Conservation (phyloP, 805 yeast species). For the Metschnikowia corniflorae region DNA sequence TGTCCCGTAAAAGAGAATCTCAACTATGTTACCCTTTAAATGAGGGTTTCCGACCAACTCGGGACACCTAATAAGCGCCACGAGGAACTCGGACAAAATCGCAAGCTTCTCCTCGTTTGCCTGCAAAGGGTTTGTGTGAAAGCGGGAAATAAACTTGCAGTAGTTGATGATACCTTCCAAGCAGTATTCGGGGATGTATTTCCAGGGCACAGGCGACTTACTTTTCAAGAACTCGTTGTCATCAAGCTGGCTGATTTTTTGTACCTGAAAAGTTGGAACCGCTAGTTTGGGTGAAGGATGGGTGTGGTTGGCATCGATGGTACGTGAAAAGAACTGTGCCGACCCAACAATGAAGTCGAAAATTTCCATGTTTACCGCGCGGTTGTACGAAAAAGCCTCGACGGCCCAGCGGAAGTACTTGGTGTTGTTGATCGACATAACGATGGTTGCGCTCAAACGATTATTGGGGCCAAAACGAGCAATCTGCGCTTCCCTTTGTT, state of each 20-base stretch:
- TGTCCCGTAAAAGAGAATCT: conserved; percentile 73
- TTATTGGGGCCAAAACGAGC: conserved; percentile 11
- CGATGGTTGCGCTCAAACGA: conserved; percentile 25
- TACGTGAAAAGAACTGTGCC: conserved; percentile 63
- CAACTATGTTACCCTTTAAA: conserved; percentile 79
- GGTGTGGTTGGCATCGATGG: conserved; percentile 66
- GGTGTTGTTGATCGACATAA: conserved; percentile 40
- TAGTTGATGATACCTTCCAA: conserved; percentile 79
- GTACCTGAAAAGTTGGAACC: conserved; percentile 54
- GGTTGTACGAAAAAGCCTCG: conserved; percentile 58
- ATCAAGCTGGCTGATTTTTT: conserved; percentile 64
- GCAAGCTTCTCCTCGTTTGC: conserved; percentile 49
- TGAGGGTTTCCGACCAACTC: conserved; percentile 90
- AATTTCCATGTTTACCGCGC: conserved; percentile 56
- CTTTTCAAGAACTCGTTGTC: conserved; percentile 67
- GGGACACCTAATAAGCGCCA: conserved; percentile 76
- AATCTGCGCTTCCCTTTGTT: conserved; percentile 21
- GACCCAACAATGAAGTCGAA: conserved; percentile 79
- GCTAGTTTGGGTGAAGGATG: conserved; percentile 52
- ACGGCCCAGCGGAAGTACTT: conserved; percentile 50
- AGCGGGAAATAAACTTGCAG: conserved; percentile 57
- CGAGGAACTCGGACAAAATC: conserved; percentile 65
- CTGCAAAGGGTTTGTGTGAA: conserved; percentile 54
- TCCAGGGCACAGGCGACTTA: conserved; percentile 72
- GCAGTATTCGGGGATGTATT: conserved; percentile 78